Percentiles rank a stretch among this genome's conserved stretches.
These are phyloP conservation scores for Berberis vulgaris DNA, from an alignment of 164 flowering plant genomes.

Conservation along the genomic window DNA sequence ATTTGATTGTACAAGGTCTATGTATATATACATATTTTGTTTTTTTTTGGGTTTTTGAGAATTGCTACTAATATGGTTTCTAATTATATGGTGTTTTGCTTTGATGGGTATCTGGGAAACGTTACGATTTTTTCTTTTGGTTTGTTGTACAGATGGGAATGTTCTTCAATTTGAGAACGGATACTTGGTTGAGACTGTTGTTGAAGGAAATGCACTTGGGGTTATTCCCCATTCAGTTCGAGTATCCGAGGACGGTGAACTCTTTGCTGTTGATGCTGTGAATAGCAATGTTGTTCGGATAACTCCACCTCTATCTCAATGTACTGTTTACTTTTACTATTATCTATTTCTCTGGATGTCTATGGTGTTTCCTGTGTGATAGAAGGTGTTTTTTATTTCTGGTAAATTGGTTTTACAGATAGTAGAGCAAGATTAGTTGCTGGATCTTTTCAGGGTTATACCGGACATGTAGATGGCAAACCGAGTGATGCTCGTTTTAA, in stretches of 20 bases:
- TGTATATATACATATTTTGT: background rate
- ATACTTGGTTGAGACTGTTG: constrained; percentile 87
- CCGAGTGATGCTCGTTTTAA: constrained; percentile 93
- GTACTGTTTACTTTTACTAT: constrained; percentile 28
- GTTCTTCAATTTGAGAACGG: constrained; percentile 86
- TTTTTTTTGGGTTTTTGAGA: background rate
- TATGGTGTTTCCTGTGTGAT: background rate
- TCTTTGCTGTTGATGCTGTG: constrained; percentile 76
- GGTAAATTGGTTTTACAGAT: constrained; percentile 44
- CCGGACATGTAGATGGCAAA: constrained; percentile 95
- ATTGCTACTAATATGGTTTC: background rate
- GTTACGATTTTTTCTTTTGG: background rate
- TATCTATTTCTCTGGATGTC: background rate
- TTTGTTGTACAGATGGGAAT: constrained; percentile 53
- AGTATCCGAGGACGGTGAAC: constrained; percentile 84
- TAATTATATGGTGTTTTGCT: background rate
- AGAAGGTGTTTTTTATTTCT: background rate
- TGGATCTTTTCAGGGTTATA: constrained; percentile 88
- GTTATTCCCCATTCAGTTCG: constrained; percentile 72
- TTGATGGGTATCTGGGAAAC: constrained; percentile 8
- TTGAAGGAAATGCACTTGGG: constrained; percentile 83
- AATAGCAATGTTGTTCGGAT: constrained; percentile 83
- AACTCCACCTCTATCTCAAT: constrained; percentile 90
- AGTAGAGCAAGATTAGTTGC: constrained; percentile 96
- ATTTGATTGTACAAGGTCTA: too few species aligned